Base-by-base conservation (phyloP, 495 filamentous ascomycete genomes). In the Glutinoglossum americanum region DNA sequence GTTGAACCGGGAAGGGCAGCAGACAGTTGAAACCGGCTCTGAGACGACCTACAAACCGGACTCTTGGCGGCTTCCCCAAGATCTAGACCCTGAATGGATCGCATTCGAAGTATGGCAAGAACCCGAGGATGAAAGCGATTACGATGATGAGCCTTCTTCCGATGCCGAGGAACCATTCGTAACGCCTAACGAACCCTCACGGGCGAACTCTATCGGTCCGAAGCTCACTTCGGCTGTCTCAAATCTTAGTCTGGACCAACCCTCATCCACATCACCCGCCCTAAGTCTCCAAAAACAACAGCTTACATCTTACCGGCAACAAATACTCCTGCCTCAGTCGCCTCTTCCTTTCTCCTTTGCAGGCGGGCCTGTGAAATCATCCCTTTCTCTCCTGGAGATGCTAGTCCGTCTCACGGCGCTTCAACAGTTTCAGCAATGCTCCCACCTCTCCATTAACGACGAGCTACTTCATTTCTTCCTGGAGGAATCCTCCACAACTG, bases 341-440 rank as follows among this genome's bases (percentile, higher is more conserved):
- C 71, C 41, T 7, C 53, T 48, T 19, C 23, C 54, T 15, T 32
- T 26, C 3, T 58, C 41, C 27, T 23, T 45, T 9, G 30, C 56
- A 27, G 48, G 39, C 26, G 56, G 56, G 0, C 59, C 64, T 30
- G 81, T 94, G 56, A 79, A 81, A 15, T 89, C 89, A 15, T 90
- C 85, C 0, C 80, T 99, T 8, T 97, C 92, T 9, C 80, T 96
- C 51, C 80, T 99, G 23, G 93, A 99, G 68, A 93, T 88, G 69
- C 75, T 97, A 44, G 80, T 99, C 57, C 89, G 93, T 57, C 80
- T 99, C 25, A 85, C 84, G 8, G 84, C 87, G 48, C 76, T 97
- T n/a, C 92, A 97, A 67, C 89, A 97, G 72, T 94, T 92, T 69
- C 87, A 94, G 64, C 93, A 99, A 76, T 76, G 81, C 45, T 87